Conservation (phyloP, 2,329 filamentous ascomycete species). For the Eutypella sp. region DNA sequence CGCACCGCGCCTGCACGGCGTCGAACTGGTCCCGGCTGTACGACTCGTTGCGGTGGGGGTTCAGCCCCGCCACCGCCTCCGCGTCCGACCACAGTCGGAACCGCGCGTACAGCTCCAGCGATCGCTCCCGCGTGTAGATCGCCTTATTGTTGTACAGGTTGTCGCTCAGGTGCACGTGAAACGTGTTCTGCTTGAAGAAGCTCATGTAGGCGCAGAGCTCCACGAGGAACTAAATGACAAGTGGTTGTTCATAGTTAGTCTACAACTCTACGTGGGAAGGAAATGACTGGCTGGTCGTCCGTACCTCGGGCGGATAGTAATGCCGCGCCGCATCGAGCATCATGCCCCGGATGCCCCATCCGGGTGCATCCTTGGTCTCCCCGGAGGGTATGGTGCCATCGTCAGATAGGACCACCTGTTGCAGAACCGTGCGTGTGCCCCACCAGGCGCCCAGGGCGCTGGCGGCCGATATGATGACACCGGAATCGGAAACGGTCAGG, state of each 20-base stretch:
- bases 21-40: conserved; percentile 47
- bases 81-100: conserved; percentile 50
- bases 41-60: conserved; percentile 48
- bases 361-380: conserved; percentile 41
- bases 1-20: conserved; percentile 47
- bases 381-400: conserved; percentile 37
- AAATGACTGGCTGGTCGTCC: background rate
- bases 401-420: conserved; percentile 39
- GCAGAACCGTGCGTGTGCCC: conserved; percentile 51
- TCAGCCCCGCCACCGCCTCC: conserved; percentile 41
- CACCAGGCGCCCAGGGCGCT: conserved; percentile 53
- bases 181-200: conserved; percentile 56
- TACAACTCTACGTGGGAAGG: background rate
- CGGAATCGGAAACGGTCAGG: conserved; percentile 33
- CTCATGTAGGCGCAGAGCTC: conserved; percentile 57
- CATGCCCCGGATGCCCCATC: conserved; percentile 44
- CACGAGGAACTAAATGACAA: conserved; percentile 43
- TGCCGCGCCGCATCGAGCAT: conserved; percentile 50
- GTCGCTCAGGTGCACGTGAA: conserved; percentile 55
- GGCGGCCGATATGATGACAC: conserved; percentile 44
- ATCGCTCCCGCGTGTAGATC: conserved; percentile 42
- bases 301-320: conserved; percentile 45
- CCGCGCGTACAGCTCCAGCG: conserved; percentile 46
- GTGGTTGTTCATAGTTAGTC: too few species aligned
- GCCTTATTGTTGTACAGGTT: conserved; percentile 47